Conservation (phyloP, 306 rosid species). For the Medicago arabica region DNA sequence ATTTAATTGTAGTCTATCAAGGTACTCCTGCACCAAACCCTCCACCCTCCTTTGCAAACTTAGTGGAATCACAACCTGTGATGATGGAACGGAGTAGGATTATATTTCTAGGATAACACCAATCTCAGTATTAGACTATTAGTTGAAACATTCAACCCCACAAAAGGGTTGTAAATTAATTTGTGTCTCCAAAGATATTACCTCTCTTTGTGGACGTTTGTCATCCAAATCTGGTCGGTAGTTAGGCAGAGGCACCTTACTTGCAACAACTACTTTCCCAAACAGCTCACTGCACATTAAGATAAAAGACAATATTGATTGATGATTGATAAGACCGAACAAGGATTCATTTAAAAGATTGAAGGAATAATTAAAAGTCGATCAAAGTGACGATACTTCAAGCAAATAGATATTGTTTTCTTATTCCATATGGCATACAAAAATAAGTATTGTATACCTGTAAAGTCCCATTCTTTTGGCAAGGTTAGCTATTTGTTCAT, state of each 20-base stretch:
- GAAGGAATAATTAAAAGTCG: slow-evolving; percentile 18
- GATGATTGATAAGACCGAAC: slow-evolving; percentile 9
- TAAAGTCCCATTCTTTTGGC: slow-evolving; percentile 92
- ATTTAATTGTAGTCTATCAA: slow-evolving; percentile 68
- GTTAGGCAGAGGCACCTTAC: slow-evolving; percentile 97
- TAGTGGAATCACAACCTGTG: slow-evolving; percentile 82
- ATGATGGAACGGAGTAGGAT: slow-evolving; percentile 27
- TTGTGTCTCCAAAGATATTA: slow-evolving; percentile 41
- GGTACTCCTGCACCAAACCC: slow-evolving; percentile 86
- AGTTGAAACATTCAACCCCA: slow-evolving; percentile 10
- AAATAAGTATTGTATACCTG: slow-evolving; percentile 54
- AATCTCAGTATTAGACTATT: slow-evolving; percentile 30
- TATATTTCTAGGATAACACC: slow-evolving; percentile 31
- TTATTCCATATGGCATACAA: background rate
- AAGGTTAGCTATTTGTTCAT: slow-evolving; percentile 91
- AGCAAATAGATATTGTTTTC: slow-evolving; percentile 9
- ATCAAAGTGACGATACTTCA: slow-evolving; percentile 14
- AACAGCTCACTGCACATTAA: slow-evolving; percentile 64
- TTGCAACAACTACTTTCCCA: slow-evolving; percentile 95
- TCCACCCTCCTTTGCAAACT: slow-evolving; percentile 95
- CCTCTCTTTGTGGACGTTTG: slow-evolving; percentile 99
- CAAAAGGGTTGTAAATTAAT: no score
- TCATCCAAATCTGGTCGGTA: slow-evolving; percentile 99
- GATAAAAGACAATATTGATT: slow-evolving; percentile 32
- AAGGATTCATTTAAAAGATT: slow-evolving; percentile 11